A percentile compares a stretch with the other conserved stretches of the same genome.
phyloP scores from a whole-genome alignment of 345 rosid genomes.

The Rhodamnia argentea region DNA sequence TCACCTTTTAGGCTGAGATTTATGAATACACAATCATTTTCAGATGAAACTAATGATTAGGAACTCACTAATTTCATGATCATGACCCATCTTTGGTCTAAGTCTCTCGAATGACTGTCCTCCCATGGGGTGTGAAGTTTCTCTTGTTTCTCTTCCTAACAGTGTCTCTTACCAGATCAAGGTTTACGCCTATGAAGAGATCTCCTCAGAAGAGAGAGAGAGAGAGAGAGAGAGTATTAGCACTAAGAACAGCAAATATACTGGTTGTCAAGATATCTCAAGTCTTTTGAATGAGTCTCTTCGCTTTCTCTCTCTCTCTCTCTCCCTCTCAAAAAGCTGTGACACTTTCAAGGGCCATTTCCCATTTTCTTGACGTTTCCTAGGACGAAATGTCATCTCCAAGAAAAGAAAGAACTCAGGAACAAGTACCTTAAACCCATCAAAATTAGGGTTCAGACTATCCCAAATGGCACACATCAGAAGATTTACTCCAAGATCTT shows the following conservation, averaged over 20 bases:
- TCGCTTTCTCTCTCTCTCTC: not conserved
- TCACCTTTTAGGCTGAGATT: not conserved
- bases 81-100: not conserved
- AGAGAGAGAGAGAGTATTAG: not conserved
- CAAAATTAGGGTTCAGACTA: constrained; percentile 6
- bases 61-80: not conserved
- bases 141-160: not conserved
- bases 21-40: not conserved
- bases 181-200: not conserved
- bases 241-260: not conserved
- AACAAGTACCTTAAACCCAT: not conserved
- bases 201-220: not conserved
- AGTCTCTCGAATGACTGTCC: not conserved
- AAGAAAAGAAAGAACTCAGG: not conserved
- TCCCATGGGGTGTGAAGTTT: not conserved
- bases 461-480: not conserved
- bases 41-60: not conserved
- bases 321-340: not conserved
- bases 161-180: not conserved
- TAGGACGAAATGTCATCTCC: not conserved
- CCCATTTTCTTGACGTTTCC: constrained; percentile 10
- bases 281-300: not conserved
- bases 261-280: not conserved
- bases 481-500: not conserved
- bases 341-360: not conserved